Conservation (phyloP, 371 early-diverging fungal genomes). For the Umbelopsis sp. region DNA sequence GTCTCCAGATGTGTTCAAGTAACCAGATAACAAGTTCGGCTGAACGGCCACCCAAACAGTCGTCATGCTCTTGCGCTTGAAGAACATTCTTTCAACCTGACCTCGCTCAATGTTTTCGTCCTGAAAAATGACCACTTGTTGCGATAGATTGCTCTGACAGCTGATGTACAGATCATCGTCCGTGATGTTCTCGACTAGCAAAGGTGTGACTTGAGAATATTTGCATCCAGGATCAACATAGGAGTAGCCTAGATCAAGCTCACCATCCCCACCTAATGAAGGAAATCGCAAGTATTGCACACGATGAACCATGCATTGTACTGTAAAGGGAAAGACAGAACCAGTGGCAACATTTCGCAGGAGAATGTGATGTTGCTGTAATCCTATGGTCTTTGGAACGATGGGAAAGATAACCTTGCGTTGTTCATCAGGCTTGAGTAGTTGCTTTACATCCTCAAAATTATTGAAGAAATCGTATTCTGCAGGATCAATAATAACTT, state of each 20-base stretch:
- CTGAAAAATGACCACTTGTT: slow-evolving; percentile 81
- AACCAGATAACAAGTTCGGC: slow-evolving; percentile 66
- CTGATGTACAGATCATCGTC: slow-evolving; percentile 68
- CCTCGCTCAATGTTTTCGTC: slow-evolving; percentile 72
- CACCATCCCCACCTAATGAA: slow-evolving; percentile 60
- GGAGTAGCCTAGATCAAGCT: slow-evolving; percentile 81
- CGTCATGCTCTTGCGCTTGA: slow-evolving; percentile 55
- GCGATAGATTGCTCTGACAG: slow-evolving; percentile 79
- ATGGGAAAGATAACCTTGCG: slow-evolving; percentile 65
- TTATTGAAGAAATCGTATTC: slow-evolving; percentile 36
- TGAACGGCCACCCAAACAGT: slow-evolving; percentile 84
- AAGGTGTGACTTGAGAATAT: slow-evolving; percentile 75
- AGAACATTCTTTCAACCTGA: slow-evolving; percentile 57
- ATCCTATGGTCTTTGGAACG: slow-evolving; percentile 54
- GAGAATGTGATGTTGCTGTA: slow-evolving; percentile 54
- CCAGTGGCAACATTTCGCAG: slow-evolving; percentile 45
- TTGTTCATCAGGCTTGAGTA: slow-evolving; percentile 55
- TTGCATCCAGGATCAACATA: slow-evolving; percentile 81
- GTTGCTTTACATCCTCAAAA: slow-evolving; percentile 26
- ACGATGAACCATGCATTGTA: slow-evolving; percentile 62
- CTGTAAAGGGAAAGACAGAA: slow-evolving; percentile 49
- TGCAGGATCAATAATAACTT: slow-evolving; percentile 25
- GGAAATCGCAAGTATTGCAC: slow-evolving; percentile 69
- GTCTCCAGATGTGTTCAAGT: slow-evolving; percentile 45
- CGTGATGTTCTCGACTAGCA: slow-evolving; percentile 73